phyloP scores from a whole-genome alignment of 2,329 filamentous ascomycete genomes.

The Venturia aucupariae region DNA sequence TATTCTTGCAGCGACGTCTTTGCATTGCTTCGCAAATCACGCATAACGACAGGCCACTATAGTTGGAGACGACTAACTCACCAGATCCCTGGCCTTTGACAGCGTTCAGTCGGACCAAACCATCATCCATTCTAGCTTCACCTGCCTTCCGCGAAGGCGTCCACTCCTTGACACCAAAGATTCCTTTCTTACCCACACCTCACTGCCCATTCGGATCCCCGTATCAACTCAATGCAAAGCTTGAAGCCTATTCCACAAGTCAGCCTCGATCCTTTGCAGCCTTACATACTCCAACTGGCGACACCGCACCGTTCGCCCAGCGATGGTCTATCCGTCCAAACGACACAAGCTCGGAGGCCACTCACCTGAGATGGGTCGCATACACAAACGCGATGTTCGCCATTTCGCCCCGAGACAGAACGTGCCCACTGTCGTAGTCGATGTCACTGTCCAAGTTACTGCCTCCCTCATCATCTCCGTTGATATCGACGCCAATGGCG shows the following conservation, averaged over 20 bases:
- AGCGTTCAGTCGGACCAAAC: not conserved
- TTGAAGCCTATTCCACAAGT: not conserved
- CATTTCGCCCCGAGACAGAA: not conserved
- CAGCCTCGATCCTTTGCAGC: not conserved
- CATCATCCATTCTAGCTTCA: not conserved
- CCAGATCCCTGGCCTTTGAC: constrained; percentile 6
- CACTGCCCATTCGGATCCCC: not conserved
- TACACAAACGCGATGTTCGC: not conserved
- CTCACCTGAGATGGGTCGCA: not conserved
- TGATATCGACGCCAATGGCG: constrained; percentile 7
- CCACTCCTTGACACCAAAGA: constrained; percentile 1
- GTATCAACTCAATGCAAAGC: constrained; percentile 4
- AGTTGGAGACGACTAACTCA: not conserved
- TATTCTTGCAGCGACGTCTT: not conserved
- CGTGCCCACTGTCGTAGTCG: not conserved
- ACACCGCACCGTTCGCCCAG: not conserved
- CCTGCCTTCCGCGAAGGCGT: constrained; percentile 6
- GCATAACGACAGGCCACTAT: not conserved
- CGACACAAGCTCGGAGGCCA: constrained; percentile 5
- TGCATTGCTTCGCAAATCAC: not conserved
- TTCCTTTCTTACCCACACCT: not conserved
- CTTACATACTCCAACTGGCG: not conserved
- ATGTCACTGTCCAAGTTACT: not conserved
- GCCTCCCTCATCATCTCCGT: constrained; percentile 1
- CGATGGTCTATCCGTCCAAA: constrained; percentile 7